phyloP scores from a whole-genome alignment of 352 stramenopile species.

The Peronosclerospora sorghi region DNA sequence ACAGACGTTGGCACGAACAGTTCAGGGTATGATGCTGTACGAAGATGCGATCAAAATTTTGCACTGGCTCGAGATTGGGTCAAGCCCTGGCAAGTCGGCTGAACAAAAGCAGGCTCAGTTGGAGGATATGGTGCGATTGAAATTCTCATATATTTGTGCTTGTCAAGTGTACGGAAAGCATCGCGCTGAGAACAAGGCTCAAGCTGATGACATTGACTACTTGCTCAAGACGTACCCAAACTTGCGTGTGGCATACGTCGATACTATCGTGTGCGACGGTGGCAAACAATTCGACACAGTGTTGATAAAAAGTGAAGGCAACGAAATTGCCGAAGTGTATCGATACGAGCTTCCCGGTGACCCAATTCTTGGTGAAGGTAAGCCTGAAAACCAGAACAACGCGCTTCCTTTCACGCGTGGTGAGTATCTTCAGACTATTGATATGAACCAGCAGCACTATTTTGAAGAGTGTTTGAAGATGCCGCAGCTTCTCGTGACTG shows the following conservation, averaged over 20 bases:
- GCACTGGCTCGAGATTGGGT: slow-evolving; percentile 73
- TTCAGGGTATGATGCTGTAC: slow-evolving; percentile 78
- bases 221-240: slow-evolving; percentile 68
- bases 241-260: slow-evolving; percentile 69
- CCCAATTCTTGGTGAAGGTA: slow-evolving; percentile 77
- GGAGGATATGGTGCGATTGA: slow-evolving; percentile 71
- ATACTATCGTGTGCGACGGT: slow-evolving; percentile 34
- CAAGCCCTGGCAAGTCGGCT: slow-evolving; percentile 40
- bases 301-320: slow-evolving; percentile 58
- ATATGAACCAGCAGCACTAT: slow-evolving; percentile 88
- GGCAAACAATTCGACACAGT: slow-evolving; percentile 49
- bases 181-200: slow-evolving; percentile 45
- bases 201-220: slow-evolving; percentile 69
- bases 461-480: slow-evolving; percentile 85
- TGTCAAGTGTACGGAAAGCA: slow-evolving; percentile 81
- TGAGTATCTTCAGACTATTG: slow-evolving; percentile 83
- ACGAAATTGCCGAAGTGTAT: slow-evolving; percentile 64
- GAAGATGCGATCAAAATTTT: slow-evolving; percentile 78
- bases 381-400: slow-evolving; percentile 85
- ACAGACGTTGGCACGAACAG: slow-evolving; percentile 61
- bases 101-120: slow-evolving; percentile 68
- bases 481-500: slow-evolving; percentile 55
- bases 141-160: slow-evolving; percentile 78
- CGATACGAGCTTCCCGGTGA: slow-evolving; percentile 70
- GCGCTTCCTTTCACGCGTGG: slow-evolving; percentile 77